Conservation (phyloP, 306 rosid species). For the Cucumis sativus region DNA sequence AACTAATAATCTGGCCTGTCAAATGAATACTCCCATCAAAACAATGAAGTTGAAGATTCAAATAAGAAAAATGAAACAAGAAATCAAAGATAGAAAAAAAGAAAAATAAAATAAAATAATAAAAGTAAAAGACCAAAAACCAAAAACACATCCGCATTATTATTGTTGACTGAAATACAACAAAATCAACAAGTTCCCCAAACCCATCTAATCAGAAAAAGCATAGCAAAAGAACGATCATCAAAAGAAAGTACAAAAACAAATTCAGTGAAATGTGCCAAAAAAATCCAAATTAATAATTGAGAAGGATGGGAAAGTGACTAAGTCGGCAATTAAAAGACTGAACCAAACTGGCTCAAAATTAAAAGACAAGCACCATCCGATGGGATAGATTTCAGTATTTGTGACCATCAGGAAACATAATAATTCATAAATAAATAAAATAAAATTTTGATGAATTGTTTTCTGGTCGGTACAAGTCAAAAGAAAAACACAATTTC, state of each 20-base stretch:
- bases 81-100: not conserved
- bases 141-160: not conserved
- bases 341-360: not conserved
- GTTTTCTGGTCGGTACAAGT: not conserved
- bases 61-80: not conserved
- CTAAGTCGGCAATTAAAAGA: not conserved
- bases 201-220: not conserved
- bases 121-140: not conserved
- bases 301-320: not conserved
- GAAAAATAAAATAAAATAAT: not conserved
- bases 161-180: not conserved
- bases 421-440: not conserved
- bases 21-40: not conserved
- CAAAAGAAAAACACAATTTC: not conserved
- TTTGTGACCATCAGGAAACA: not conserved
- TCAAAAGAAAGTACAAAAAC: not conserved
- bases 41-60: not conserved
- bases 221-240: not conserved
- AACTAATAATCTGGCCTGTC: slow-evolving; percentile 10
- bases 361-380: not conserved
- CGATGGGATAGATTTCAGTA: not conserved
- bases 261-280: not conserved
- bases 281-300: not conserved
- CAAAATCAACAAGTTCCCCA: not conserved
- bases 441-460: not conserved